Evolutionary conservation across 148 eudicot genomes (phyloP), one percentile per base, ranked within the genome.

Genomic region (Linanthus parryae): DNA sequence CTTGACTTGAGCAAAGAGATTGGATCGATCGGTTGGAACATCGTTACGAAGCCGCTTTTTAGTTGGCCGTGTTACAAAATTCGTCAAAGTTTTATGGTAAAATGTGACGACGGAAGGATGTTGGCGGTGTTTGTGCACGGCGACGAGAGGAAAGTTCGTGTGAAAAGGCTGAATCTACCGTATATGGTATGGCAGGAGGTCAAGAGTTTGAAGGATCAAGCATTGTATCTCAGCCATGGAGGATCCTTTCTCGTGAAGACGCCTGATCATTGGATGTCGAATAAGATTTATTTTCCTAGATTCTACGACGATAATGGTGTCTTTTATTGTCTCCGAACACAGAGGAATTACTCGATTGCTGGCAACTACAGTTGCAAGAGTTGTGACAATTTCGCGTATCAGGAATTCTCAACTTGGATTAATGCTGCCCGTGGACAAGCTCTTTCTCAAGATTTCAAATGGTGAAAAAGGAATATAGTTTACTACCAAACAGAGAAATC

Each of bases 201-300:
- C 2, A 15, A 21, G 5, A 21, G 28, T 22, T 44, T 44, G 48
- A 27, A 16, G 5, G n/a, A 22, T 20, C 20, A 44, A 21, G 23
- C 23, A 27, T 1, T 44, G 20, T 44, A 7, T 20, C 14, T 44
- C 12, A 44, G 28, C 25, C 48, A 44, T 4, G 48, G 5, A 16
- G 48, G 24, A 44, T 44, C 27, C 25, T 44, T 22, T 4, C 13
- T 44, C 20, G 14, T 8, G 23, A 15, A 44, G 10, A 15, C 48
- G 2, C 8, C 23, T 4, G 7, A 19, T 3, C 10, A 44, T 20
- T 14, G 48, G 23, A 44, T 44, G 48, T 14, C 15, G 3, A 44
- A 44, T 44, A 18, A 44, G 48, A 44, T 44, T 13, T 44, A 44
- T 3, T 44, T 44, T 44, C 27, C 48, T 1, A 44, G 23, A 44